Evolutionary conservation across 371 early-diverging fungal species (phyloP), one percentile per base, ranked within the genome.

Genomic region (Mycotypha africana): DNA sequence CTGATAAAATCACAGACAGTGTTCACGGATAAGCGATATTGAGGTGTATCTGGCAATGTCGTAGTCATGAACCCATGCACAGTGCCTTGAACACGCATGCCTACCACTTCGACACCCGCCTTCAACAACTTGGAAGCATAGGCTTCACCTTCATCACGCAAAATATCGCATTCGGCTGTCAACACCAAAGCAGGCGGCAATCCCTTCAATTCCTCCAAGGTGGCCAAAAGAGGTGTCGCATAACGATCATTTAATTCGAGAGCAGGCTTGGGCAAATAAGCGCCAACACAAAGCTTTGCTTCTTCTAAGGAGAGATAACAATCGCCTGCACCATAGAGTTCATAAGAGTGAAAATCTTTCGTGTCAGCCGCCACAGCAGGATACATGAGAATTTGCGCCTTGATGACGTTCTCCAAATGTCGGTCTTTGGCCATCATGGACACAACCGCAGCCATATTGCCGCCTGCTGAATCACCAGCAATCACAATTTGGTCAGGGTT

Each of bases 381-480:
- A 14, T 58, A 58, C 31, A 48, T 38, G 16, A 53, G 38, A 17
- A 53, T 22, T 26, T 53, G 53, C 14, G 47, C 30, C n/a, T 53
- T 48, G 12, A 58, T 58, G 1, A 15, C 35, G 20, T 30, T 16
- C 16, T 22, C 30, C 30, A 51, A 34, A 15, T 19, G 39, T 23
- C 51, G 46, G 24, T 56, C 51, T 20, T 56, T 56, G 19, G 57
- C 51, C 51, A 56, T 47, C 30, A 51, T 39, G 6, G 51, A 28
- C 8, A 58, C 24, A 19, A 31, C 59, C 10, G 55, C 45, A 15
- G 62, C 47, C 51, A 62, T 50, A 26, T 62, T 62, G 28, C 62
- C 62, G 11, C 62, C 62, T 5, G 48, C 58, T 37, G 59, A 58
- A 31, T 62, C 59, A n/a, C 62, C 58, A 12, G 45, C 47, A 2